phyloP scores from a whole-genome alignment of 306 rosid species.

The Gastrolobium bilobum region DNA sequence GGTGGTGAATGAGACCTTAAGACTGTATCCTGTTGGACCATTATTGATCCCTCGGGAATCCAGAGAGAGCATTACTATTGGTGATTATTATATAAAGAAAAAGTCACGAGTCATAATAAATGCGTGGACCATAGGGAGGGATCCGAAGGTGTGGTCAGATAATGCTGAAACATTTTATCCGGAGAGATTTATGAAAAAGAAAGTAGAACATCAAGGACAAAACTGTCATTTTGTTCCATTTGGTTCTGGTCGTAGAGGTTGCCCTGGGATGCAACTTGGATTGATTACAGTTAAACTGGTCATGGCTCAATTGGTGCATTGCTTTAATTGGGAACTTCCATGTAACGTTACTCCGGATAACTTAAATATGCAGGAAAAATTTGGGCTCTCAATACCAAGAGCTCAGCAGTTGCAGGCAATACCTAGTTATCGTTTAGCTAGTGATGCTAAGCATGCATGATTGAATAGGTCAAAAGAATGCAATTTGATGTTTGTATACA shows the following conservation, averaged over 20 bases:
- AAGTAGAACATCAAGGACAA: conserved; percentile 28
- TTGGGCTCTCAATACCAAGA: conserved; percentile 23
- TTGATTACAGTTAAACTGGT: conserved; percentile 8
- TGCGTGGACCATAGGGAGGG: conserved; percentile 52
- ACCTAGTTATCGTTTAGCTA: conserved; percentile 34
- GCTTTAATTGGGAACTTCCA: conserved; percentile 57
- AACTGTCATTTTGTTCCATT: conserved; percentile 47
- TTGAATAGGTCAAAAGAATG: background rate
- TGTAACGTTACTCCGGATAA: background rate
- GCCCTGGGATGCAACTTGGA: conserved; percentile 54
- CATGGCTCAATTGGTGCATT: conserved; percentile 55
- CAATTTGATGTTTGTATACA: background rate
- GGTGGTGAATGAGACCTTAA: conserved; percentile 50
- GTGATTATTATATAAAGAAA: conserved; percentile 44
- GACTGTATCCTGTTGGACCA: conserved; percentile 45
- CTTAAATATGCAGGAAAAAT: conserved; percentile 53
- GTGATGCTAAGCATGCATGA: background rate
- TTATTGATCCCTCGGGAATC: conserved; percentile 37
- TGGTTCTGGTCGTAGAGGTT: conserved; percentile 53
- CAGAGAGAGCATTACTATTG: background rate
- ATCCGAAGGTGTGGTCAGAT: conserved; percentile 43
- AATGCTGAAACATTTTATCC: conserved; percentile 48
- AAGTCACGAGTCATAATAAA: conserved; percentile 44
- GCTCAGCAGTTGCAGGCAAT: conserved; percentile 34
- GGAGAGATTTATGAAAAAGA: conserved; percentile 41